Percentiles rank a stretch among this genome's conserved stretches.
phyloP scores from a whole-genome alignment of 129 eudicot species.

The Chrysanthemum makinoi region DNA sequence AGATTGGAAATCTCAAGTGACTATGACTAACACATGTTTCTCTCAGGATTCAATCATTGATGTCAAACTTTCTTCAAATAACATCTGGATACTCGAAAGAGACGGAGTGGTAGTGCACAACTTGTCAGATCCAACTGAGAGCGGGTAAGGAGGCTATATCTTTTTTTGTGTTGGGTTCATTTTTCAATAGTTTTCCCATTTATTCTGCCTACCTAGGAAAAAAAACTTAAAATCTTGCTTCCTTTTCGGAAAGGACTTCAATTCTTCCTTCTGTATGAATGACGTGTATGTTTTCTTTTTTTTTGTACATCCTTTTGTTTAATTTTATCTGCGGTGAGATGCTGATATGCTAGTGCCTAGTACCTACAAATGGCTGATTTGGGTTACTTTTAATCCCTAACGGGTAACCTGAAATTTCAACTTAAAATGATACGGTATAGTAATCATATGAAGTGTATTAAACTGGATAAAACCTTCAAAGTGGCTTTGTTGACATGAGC shows the following conservation, averaged over 20 bases:
- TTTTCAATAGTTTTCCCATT: not conserved
- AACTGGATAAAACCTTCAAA: not conserved
- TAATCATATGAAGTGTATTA: not conserved
- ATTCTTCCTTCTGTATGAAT: no score
- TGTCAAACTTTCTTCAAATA: conserved; percentile 61
- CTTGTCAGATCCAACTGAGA: conserved; percentile 29
- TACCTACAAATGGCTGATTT: not conserved
- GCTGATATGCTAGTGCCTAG: not conserved
- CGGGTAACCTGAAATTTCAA: not conserved
- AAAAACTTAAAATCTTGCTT: not conserved
- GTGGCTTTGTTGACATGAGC: not conserved
- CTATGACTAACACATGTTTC: conserved; percentile 9
- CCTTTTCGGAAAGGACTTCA: not conserved
- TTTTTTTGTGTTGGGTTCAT: not conserved
- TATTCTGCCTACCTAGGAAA: conserved; percentile 15
- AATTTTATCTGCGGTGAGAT: not conserved
- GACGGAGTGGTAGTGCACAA: conserved; percentile 55
- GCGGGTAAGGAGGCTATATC: conserved; percentile 42
- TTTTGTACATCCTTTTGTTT: not conserved
- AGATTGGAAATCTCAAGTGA: not conserved
- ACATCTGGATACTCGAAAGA: conserved; percentile 75
- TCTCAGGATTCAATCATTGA: conserved; percentile 59
- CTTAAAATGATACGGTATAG: not conserved
- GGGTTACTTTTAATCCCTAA: not conserved
- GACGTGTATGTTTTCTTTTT: not conserved